Evolutionary conservation across 2,329 filamentous ascomycete genomes (phyloP).

Genomic region (Periconia sp.): DNA sequence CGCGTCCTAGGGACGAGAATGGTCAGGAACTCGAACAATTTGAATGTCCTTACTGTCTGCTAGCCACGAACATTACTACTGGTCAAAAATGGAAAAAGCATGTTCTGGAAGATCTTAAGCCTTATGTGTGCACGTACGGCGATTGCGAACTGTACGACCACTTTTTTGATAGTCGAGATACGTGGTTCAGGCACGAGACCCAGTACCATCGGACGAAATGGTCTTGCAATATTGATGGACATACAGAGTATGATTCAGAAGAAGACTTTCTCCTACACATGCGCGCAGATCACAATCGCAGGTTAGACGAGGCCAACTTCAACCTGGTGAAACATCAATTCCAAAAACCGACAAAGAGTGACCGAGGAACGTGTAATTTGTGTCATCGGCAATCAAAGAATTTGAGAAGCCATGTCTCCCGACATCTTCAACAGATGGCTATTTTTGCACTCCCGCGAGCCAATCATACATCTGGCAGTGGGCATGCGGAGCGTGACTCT

Average conservation of each 20-base stretch:
- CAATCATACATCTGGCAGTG: constrained; percentile 3
- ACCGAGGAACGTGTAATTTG: constrained; percentile 5
- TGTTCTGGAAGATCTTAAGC: constrained; percentile 5
- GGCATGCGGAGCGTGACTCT: neutral
- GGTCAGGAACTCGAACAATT: constrained; percentile 6
- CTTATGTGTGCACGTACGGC: constrained; percentile 7
- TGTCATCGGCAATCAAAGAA: constrained; percentile 3
- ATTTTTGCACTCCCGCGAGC: constrained; percentile 9
- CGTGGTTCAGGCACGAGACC: constrained; percentile 5
- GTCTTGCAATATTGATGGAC: constrained; percentile 8
- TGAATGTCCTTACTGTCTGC: constrained; percentile 11
- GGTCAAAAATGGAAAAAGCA: constrained; percentile 7
- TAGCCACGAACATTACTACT: constrained; percentile 3
- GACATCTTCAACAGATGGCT: constrained; percentile 13
- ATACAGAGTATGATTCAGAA: neutral
- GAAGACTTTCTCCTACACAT: constrained; percentile 7
- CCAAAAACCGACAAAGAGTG: neutral
- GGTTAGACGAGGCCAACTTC: neutral
- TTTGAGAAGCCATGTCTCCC: constrained; percentile 9
- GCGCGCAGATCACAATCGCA: neutral
- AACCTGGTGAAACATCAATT: constrained; percentile 2
- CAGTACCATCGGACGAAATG: constrained; percentile 3
- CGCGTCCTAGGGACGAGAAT: neutral
- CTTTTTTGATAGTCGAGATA: constrained; percentile 6
- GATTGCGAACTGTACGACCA: constrained; percentile 6